A percentile compares a stretch with the other conserved stretches of the same genome.
phyloP scores from a whole-genome alignment of 2,329 filamentous ascomycete species.

The Alternaria alternata region DNA sequence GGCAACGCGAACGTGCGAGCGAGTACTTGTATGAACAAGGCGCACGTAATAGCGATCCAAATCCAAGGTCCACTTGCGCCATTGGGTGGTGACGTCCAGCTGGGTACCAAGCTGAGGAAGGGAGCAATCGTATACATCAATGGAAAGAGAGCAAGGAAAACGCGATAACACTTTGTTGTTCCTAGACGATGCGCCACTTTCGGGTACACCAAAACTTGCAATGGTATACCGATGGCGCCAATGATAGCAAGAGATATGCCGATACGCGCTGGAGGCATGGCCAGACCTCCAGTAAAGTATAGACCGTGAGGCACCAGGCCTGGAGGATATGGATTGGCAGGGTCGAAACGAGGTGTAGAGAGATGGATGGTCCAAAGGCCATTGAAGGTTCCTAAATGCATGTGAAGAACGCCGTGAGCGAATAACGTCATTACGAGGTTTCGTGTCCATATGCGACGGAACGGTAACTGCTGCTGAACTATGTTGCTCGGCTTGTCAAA shows the following conservation, averaged over 20 bases:
- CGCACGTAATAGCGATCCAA: conserved; percentile 54
- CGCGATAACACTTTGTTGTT: conserved; percentile 52
- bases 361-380: conserved; percentile 61
- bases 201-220: conserved; percentile 59
- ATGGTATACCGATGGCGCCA: conserved; percentile 56
- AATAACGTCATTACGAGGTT: conserved; percentile 56
- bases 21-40: conserved; percentile 56
- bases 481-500: conserved; percentile 22
- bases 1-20: conserved; percentile 64
- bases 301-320: conserved; percentile 49
- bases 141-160: conserved; percentile 56
- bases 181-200: conserved; percentile 53
- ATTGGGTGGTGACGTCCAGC: conserved; percentile 48
- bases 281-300: conserved; percentile 60
- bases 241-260: conserved; percentile 59
- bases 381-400: conserved; percentile 60
- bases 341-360: conserved; percentile 55
- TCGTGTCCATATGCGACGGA: conserved; percentile 57
- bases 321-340: conserved; percentile 43
- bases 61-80: conserved; percentile 52
- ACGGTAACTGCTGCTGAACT: conserved; percentile 51
- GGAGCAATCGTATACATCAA: conserved; percentile 55
- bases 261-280: conserved; percentile 57
- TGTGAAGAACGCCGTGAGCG: conserved; percentile 56
- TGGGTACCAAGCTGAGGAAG: conserved; percentile 55